Evolutionary conservation across 1,284 basidiomycete species (phyloP), one percentile per base, ranked within the genome.

Genomic region (Cutaneotrichosporon sp.): DNA sequence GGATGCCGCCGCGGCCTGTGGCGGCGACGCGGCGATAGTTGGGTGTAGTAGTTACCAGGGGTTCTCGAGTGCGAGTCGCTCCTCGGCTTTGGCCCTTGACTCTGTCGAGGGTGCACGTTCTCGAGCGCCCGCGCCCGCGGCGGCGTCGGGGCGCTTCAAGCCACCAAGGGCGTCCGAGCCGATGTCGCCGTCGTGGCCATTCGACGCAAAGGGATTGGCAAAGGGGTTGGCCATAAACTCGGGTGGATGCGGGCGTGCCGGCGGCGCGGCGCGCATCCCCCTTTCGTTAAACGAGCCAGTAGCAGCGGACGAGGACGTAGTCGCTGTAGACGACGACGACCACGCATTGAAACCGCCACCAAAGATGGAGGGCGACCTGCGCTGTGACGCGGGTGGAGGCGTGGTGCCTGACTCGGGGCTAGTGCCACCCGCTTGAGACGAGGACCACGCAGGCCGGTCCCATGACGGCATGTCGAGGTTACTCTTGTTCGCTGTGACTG

Each of bases 171-270:
- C 15, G 26, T 23, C 26, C 26, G 26, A 30, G 26, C 10, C 26
- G 26, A 5, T 7, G 21, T 14, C 39, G 13, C 23, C 45, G 3
- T 37, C 45, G 34, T 49, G 38, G 26, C 47, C 47, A 36, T 49
- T 49, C 12, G 43, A 35, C 33, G 42, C 49, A 35, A 55, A 54
- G 35, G 52, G 50, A 23, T 58, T 54, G 4, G 57, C 48, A 13
- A 49, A 49, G 4, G 48, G 48, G 33, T 49, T 49, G 26, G 38
- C 69, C 56, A 68, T 56, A 18, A 70, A 56, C 44, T 68, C 69
- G 8, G 66, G 51, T 5, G 72, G 72, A 55, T 73, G 72, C 0
- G 72, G 70, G 48, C 70, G 54, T 12, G 72, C 72, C 7, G 72
- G 72, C 7, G 72, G 72, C 15, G 72, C 72, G 4, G 55, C 53